Evolutionary conservation across 805 yeast species (phyloP).

Genomic region (Schizosaccharomyces octosporus): DNA sequence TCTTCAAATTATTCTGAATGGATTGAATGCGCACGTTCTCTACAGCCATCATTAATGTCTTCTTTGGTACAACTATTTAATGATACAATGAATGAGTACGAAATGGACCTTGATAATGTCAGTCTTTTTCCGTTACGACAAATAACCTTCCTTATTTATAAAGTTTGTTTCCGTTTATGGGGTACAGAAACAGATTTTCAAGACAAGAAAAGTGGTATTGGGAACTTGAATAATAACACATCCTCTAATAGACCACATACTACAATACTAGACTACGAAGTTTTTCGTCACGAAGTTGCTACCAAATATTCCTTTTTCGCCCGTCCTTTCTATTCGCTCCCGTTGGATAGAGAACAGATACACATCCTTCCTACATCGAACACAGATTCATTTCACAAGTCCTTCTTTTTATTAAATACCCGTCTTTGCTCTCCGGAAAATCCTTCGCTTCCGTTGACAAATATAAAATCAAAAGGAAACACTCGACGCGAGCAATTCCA

Average conservation of each 20-base stretch:
- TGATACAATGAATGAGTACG: neutral
- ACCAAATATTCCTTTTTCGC: neutral
- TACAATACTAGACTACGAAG: neutral
- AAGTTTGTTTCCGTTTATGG: neutral
- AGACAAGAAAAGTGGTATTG: neutral
- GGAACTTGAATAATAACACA: neutral
- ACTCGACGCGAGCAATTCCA: neutral
- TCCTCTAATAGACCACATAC: neutral
- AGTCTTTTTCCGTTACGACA: neutral
- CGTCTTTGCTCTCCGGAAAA: neutral
- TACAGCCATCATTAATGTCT: neutral
- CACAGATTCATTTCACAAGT: neutral
- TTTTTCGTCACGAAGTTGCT: neutral
- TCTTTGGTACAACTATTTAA: neutral
- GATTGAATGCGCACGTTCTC: neutral
- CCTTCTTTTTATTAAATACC: neutral
- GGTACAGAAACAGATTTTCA: neutral
- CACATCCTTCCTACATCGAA: neutral
- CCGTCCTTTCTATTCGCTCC: neutral
- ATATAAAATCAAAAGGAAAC: neutral
- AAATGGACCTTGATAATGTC: neutral
- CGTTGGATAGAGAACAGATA: neutral
- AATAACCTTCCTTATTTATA: neutral
- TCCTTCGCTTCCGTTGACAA: neutral
- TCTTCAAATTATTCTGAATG: neutral